A percentile compares a stretch with the other conserved stretches of the same genome.
These are phyloP conservation scores for Tylopilus sp. DNA, from an alignment of 768 basidiomycete species.

Conservation along the genomic window DNA sequence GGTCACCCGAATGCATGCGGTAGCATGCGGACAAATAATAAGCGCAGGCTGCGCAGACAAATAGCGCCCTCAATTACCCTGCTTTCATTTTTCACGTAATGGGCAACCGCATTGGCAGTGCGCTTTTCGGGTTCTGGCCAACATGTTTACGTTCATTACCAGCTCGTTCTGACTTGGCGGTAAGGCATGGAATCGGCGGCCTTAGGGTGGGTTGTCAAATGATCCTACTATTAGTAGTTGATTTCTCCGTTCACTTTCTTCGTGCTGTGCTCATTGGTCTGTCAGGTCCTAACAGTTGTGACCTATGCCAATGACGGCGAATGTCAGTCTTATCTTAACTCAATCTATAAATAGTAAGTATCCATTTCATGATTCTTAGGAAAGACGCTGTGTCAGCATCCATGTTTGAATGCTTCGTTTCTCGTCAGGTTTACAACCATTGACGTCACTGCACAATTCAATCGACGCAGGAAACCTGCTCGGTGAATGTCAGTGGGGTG, in stretches of 20 bases:
- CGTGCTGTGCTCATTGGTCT: slow-evolving; percentile 5
- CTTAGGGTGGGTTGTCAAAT: slow-evolving; percentile 11
- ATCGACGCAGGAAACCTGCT: background rate
- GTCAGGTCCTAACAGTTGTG: slow-evolving; percentile 5
- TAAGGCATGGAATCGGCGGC: slow-evolving; percentile 2
- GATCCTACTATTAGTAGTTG: background rate
- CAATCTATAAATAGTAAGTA: too few species aligned
- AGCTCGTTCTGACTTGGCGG: too few species aligned
- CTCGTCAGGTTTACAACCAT: too few species aligned
- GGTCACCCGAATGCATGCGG: background rate
- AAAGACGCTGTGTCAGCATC: too few species aligned
- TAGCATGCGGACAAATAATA: background rate
- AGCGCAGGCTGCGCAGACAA: too few species aligned
- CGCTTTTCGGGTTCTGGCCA: too few species aligned
- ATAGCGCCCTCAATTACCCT: background rate
- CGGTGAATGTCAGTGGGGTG: background rate
- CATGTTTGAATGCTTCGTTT: too few species aligned
- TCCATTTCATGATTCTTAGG: too few species aligned
- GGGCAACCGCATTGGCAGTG: too few species aligned
- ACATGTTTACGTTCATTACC: slow-evolving; percentile 15
- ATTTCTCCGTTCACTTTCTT: slow-evolving; percentile 5
- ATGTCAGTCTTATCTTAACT: background rate
- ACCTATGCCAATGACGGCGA: slow-evolving; percentile 6
- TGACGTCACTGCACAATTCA: too few species aligned
- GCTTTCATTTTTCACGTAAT: too few species aligned